phyloP scores from a whole-genome alignment of 176 grass and related monocot species.

The bread wheat (Triticum aestivum) region DNA sequence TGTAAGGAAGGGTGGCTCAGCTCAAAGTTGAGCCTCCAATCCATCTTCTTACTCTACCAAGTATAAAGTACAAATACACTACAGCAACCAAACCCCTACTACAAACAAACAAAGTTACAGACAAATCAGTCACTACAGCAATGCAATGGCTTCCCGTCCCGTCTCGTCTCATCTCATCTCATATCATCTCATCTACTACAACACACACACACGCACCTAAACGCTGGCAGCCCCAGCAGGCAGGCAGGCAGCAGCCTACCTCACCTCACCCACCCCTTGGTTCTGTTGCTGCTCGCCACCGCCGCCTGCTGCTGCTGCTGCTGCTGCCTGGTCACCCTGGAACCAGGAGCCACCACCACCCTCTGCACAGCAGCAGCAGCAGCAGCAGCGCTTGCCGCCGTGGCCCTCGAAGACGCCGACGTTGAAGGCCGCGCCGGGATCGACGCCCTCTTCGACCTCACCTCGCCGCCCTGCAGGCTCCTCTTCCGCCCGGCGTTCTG shows the following conservation, averaged over 20 bases:
- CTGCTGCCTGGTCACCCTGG: constrained; percentile 44
- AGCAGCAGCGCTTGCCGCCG: constrained; percentile 22
- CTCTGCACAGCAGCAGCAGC: constrained; percentile 23
- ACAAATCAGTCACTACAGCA: neutral
- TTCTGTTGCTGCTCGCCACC: constrained; percentile 30
- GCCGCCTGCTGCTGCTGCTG: neutral
- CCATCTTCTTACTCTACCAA: too few species aligned
- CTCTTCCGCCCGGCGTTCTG: constrained; percentile 44
- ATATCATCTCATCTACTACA: neutral
- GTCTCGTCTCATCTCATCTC: too few species aligned
- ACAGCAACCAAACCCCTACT: neutral
- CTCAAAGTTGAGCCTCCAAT: too few species aligned
- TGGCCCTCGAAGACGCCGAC: constrained; percentile 45
- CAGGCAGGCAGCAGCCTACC: constrained; percentile 31
- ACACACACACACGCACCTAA: neutral
- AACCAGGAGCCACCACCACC: constrained; percentile 1
- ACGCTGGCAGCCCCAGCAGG: neutral
- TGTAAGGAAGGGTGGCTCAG: too few species aligned
- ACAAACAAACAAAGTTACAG: too few species aligned
- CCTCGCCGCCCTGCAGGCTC: constrained; percentile 36
- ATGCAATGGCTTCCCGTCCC: neutral
- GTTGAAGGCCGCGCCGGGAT: constrained; percentile 49
- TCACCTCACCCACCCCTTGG: constrained; percentile 60
- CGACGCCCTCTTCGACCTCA: constrained; percentile 47
- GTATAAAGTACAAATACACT: neutral